A percentile compares a stretch with the other conserved stretches of the same genome.
These are phyloP conservation scores for Juncus effusus DNA, from an alignment of 176 grass and related monocot genomes.

Conservation along the genomic window DNA sequence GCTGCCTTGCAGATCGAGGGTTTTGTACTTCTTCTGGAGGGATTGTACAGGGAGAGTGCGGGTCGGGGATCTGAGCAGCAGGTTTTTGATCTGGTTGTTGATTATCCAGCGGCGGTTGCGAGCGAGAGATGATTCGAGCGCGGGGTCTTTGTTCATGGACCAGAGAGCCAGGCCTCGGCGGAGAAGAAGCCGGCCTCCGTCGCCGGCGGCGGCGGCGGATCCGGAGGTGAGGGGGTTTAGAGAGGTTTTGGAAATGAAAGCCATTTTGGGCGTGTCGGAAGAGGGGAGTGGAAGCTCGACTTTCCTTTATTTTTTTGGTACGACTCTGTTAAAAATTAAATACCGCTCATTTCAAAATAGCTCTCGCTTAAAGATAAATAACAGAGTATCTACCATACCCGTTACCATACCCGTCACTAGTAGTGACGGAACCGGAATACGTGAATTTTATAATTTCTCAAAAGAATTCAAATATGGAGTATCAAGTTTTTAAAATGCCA, in stretches of 20 bases:
- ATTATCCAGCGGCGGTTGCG: conserved; percentile 88
- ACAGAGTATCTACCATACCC: no score
- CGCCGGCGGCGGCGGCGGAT: background rate
- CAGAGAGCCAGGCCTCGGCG: conserved; percentile 51
- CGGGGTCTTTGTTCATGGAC: conserved; percentile 75
- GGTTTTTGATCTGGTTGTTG: conserved; percentile 93
- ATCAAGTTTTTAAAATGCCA: no score
- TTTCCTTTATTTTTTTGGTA: no score
- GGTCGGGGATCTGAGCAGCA: conserved; percentile 67
- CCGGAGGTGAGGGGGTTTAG: background rate
- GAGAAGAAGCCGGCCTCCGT: background rate
- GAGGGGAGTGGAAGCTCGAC: background rate
- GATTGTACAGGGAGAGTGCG: conserved; percentile 55
- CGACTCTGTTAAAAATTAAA: no score
- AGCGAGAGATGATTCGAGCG: conserved; percentile 58
- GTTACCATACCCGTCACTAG: no score
- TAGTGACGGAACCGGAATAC: no score
- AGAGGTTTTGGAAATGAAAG: background rate
- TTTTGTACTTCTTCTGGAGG: conserved; percentile 73
- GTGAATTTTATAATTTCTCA: no score
- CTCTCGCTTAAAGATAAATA: no score
- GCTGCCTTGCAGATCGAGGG: conserved; percentile 73
- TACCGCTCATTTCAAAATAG: no score
- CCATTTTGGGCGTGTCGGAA: background rate
- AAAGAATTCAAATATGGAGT: no score